These are phyloP conservation scores for Colletotrichum liaoningense DNA, from an alignment of 2,329 filamentous ascomycete genomes.

Conservation along the genomic window DNA sequence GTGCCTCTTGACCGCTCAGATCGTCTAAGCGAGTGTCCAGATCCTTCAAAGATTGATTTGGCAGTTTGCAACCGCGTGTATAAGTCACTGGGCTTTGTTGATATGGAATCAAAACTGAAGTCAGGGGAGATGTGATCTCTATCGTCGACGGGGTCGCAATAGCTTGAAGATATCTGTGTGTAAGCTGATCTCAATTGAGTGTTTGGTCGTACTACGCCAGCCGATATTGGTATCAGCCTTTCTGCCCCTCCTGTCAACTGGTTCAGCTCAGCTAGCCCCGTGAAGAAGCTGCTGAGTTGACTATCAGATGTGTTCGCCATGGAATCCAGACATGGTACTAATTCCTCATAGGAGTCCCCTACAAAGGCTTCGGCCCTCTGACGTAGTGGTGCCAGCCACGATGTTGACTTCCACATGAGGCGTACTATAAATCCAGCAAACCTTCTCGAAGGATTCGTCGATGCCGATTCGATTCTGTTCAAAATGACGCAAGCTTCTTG, in stretches of 20 bases:
- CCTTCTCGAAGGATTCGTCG: constrained; percentile 18
- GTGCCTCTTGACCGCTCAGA: not conserved
- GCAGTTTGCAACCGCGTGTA: constrained; percentile 14
- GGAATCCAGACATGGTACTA: not conserved
- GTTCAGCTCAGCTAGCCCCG: not conserved
- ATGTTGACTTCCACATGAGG: constrained; percentile 13
- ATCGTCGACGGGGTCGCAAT: not conserved
- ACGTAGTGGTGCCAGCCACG: constrained; percentile 23
- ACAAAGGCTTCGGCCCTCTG: not conserved
- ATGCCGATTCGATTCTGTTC: constrained; percentile 22
- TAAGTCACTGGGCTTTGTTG: not conserved
- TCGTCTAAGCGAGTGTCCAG: not conserved
- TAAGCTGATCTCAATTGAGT: not conserved
- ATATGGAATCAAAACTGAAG: not conserved
- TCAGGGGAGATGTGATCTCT: not conserved
- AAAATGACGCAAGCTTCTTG: constrained; percentile 36
- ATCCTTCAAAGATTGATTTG: constrained; percentile 16
- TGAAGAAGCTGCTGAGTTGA: not conserved
- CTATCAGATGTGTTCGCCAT: too few relatives aligned
- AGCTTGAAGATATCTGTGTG: not conserved
- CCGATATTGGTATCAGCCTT: not conserved
- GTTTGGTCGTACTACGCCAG: not conserved
- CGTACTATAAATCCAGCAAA: constrained; percentile 27
- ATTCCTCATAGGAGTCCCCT: not conserved
- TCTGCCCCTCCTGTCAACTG: not conserved